phyloP scores from a whole-genome alignment of 2,329 filamentous ascomycete genomes.

The Fonsecaea nubica region DNA sequence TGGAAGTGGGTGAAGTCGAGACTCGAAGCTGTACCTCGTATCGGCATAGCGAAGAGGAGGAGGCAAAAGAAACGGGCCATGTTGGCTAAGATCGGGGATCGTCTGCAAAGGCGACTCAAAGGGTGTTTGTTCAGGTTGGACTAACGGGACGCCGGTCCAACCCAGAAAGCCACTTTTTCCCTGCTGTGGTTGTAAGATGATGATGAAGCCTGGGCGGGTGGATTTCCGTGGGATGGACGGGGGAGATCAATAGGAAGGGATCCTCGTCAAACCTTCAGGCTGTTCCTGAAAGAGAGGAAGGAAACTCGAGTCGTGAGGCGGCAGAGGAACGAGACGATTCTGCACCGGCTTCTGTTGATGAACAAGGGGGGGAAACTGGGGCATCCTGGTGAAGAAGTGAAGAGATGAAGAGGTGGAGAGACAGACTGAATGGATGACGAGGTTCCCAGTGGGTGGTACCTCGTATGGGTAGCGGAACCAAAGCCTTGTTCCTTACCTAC shows the following conservation, averaged over 20 bases:
- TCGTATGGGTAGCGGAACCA: too few species aligned
- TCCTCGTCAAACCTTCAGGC: slow-evolving; percentile 7
- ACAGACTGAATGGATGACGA: too few species aligned
- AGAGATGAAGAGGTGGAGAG: too few species aligned
- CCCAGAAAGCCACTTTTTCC: not conserved
- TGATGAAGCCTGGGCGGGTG: not conserved
- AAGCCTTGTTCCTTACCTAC: too few species aligned
- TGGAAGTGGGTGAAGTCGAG: not conserved
- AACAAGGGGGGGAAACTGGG: too few species aligned
- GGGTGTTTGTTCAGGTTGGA: not conserved
- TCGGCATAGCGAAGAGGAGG: not conserved
- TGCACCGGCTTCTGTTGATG: too few species aligned
- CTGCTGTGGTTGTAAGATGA: not conserved
- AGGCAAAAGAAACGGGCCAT: slow-evolving; percentile 5
- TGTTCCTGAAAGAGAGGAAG: not conserved
- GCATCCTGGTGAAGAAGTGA: too few species aligned
- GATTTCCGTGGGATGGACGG: not conserved
- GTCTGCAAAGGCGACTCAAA: not conserved
- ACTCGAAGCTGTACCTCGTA: not conserved
- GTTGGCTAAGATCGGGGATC: not conserved
- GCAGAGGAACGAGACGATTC: not conserved
- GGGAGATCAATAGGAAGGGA: not conserved
- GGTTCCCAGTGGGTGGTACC: too few species aligned
- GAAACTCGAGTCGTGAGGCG: not conserved
- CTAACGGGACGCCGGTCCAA: slow-evolving; percentile 7